phyloP scores from a whole-genome alignment of 768 basidiomycete species.

The Tylopilus intermedius region DNA sequence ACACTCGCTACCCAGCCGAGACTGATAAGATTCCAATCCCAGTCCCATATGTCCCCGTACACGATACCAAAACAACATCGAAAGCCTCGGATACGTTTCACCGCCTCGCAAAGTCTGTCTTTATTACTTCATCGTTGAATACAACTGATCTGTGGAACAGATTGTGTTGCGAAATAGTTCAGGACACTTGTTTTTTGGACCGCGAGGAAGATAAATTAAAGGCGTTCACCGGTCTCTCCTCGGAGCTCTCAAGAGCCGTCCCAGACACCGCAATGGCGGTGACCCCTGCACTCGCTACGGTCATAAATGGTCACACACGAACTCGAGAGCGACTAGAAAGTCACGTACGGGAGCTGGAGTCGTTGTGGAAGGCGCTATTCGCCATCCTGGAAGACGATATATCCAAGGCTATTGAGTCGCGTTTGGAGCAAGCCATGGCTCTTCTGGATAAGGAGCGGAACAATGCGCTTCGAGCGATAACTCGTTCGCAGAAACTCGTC shows the following conservation, averaged over 20 bases:
- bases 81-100: constrained; percentile 33
- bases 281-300: constrained; percentile 42
- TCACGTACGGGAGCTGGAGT: constrained; percentile 36
- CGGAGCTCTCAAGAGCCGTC: constrained; percentile 43
- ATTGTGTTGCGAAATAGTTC: constrained; percentile 42
- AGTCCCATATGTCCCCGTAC: constrained; percentile 1
- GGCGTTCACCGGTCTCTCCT: constrained; percentile 46
- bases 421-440: constrained; percentile 31
- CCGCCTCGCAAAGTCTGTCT: constrained; percentile 34
- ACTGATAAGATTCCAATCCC: constrained; percentile 4
- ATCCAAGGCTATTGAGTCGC: constrained; percentile 32
- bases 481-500: constrained; percentile 16
- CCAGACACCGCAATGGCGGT: constrained; percentile 38
- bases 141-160: constrained; percentile 27
- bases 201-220: constrained; percentile 45
- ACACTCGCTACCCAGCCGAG: constrained; percentile 2
- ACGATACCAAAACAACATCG: constrained; percentile 2
- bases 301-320: constrained; percentile 39
- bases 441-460: constrained; percentile 32
- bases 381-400: constrained; percentile 39
- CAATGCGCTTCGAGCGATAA: constrained; percentile 15
- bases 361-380: constrained; percentile 46
- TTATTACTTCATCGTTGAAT: constrained; percentile 5
- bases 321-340: constrained; percentile 40
- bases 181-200: constrained; percentile 38